These are phyloP conservation scores for Gossypium thurberi DNA, from an alignment of 345 rosid species.

Conservation along the genomic window DNA sequence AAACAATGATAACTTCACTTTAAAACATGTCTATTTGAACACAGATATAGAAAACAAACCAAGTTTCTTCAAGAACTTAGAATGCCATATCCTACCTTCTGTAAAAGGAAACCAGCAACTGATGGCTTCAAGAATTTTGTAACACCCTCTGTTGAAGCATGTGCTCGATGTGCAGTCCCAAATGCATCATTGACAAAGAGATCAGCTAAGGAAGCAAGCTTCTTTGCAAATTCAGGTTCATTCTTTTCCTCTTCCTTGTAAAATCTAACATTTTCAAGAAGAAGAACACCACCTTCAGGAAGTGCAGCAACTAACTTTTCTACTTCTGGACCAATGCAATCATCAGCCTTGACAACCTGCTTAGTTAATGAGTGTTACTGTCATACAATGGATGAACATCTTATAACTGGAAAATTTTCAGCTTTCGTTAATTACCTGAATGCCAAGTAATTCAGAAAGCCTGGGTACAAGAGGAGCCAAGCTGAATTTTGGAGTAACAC, in stretches of 20 bases:
- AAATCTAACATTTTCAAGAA: constrained; percentile 89
- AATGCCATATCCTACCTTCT: constrained; percentile 45
- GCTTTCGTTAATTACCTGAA: constrained; percentile 42
- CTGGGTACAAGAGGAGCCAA: constrained; percentile 86
- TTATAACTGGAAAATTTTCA: background rate
- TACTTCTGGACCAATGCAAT: constrained; percentile 88
- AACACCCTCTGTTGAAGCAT: constrained; percentile 95
- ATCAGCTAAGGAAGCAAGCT: constrained; percentile 87
- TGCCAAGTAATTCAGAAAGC: constrained; percentile 78
- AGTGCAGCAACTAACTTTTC: constrained; percentile 74
- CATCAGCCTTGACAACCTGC: constrained; percentile 76
- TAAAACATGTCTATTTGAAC: background rate
- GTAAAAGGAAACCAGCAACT: constrained; percentile 93
- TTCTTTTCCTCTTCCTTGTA: constrained; percentile 95
- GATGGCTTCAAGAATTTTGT: constrained; percentile 86
- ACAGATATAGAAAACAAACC: background rate
- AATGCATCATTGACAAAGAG: constrained; percentile 93
- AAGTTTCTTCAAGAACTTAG: background rate
- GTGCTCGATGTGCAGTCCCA: constrained; percentile 96
- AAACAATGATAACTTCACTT: background rate
- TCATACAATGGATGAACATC: background rate
- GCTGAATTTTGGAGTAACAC: constrained; percentile 89
- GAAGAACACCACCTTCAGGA: constrained; percentile 83
- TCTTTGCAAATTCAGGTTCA: constrained; percentile 85
- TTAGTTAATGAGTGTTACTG: background rate